These are phyloP conservation scores for Cinchona pubescens DNA, from an alignment of 257 asterid species.

Conservation along the genomic window DNA sequence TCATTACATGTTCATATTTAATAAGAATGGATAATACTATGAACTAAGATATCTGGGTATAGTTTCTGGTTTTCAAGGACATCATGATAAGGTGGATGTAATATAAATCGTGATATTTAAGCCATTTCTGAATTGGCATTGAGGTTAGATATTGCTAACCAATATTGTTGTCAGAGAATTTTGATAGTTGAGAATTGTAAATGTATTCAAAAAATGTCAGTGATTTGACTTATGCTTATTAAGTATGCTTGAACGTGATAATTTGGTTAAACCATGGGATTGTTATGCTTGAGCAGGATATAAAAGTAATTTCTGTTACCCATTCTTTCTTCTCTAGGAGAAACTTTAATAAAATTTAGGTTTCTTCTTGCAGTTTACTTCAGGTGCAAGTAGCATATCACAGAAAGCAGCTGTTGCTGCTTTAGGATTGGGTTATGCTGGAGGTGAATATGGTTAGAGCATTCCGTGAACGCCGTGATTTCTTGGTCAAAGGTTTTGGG, in stretches of 20 bases:
- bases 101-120: not conserved
- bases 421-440: constrained; percentile 88
- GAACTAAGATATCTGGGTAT: not conserved
- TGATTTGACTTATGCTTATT: not conserved
- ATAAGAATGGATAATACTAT: not conserved
- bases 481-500: constrained; percentile 70
- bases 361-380: constrained; percentile 57
- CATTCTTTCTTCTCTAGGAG: not conserved
- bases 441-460: constrained; percentile 95
- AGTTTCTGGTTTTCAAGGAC: not conserved
- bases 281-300: not conserved
- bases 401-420: constrained; percentile 95
- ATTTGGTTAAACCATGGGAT: not conserved
- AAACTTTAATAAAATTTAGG: not conserved
- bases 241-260: not conserved
- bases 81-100: not conserved
- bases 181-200: too few relatives aligned
- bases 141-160: not conserved
- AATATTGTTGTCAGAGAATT: not conserved
- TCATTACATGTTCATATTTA: not conserved
- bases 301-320: not conserved
- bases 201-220: not conserved
- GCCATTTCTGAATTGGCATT: not conserved
- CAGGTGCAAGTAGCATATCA: constrained; percentile 98
- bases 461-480: constrained; percentile 88